Evolutionary conservation across 306 rosid species (phyloP).

Genomic region (Nissolia schottii): DNA sequence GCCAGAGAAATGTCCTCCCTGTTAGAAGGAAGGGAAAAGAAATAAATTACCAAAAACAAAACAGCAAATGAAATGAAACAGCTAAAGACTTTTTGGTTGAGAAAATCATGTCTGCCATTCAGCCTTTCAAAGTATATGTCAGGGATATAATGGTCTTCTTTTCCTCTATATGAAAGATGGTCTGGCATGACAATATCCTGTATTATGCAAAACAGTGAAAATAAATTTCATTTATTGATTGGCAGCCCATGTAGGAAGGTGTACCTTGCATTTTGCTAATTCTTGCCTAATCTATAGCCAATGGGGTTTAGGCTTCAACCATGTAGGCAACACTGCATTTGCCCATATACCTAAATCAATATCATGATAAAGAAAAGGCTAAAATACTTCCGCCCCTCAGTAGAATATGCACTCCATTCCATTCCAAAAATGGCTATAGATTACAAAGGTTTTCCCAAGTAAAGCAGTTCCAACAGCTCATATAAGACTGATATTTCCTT

Average conservation of each 20-base stretch:
- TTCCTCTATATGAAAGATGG: not conserved
- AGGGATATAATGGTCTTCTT: not conserved
- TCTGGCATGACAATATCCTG: conserved; percentile 17
- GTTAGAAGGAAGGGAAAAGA: conserved; percentile 27
- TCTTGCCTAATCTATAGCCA: not conserved
- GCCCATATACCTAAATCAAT: not conserved
- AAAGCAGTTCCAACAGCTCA: conserved; percentile 1
- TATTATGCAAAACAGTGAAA: conserved; percentile 17
- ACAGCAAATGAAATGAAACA: conserved; percentile 10
- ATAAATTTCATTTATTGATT: not conserved
- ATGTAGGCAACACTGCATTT: conserved; percentile 1
- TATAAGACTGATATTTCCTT: not conserved
- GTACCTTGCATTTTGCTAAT: not conserved
- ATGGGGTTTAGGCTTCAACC: not conserved
- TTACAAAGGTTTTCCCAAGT: not conserved
- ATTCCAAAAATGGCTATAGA: conserved; percentile 6
- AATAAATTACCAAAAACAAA: not conserved
- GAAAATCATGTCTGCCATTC: conserved; percentile 11
- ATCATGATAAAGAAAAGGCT: not conserved
- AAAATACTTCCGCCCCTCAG: not conserved
- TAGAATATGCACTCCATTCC: conserved; percentile 1
- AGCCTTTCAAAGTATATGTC: not conserved
- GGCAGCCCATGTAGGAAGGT: conserved; percentile 5
- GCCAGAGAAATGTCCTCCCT: conserved; percentile 99
- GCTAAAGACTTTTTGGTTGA: not conserved